phyloP scores from a whole-genome alignment of 2,329 filamentous ascomycete species.

The Ascochyta pisi region DNA sequence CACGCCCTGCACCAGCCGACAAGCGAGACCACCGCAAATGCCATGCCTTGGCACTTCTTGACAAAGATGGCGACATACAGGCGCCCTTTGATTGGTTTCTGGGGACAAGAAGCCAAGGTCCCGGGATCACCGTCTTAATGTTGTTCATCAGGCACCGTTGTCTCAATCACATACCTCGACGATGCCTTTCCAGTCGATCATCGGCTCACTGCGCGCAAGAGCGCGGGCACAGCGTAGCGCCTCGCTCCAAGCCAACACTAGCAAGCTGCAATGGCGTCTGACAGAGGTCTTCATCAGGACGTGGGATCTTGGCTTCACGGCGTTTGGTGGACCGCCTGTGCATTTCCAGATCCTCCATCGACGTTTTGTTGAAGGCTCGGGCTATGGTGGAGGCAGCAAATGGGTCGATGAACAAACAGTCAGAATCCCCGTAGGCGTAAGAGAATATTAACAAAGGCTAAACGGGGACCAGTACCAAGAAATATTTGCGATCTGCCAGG shows the following conservation, averaged over 20 bases:
- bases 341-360: constrained; percentile 73
- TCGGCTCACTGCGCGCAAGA: constrained; percentile 30
- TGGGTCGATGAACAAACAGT: constrained; percentile 76
- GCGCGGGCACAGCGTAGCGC: constrained; percentile 22
- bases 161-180: constrained; percentile 3
- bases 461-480: constrained; percentile 66
- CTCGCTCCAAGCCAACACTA: constrained; percentile 29
- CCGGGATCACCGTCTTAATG: neutral
- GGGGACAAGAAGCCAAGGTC: neutral
- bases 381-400: constrained; percentile 57
- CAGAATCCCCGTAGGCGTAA: constrained; percentile 21
- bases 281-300: constrained; percentile 36
- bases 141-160: neutral
- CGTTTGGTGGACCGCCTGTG: constrained; percentile 72
- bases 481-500: constrained; percentile 73
- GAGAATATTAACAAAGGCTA: no score
- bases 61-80: constrained; percentile 24
- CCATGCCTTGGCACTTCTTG: constrained; percentile 21
- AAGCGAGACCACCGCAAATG: constrained; percentile 7
- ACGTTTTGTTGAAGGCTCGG: constrained; percentile 63
- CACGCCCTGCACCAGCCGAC: neutral
- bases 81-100: constrained; percentile 18
- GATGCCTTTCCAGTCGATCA: constrained; percentile 30
- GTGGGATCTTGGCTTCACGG: constrained; percentile 70
- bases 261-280: constrained; percentile 32